Base-by-base conservation (phyloP, 139 green algal species). In the Volvox reticuliferus region DNA sequence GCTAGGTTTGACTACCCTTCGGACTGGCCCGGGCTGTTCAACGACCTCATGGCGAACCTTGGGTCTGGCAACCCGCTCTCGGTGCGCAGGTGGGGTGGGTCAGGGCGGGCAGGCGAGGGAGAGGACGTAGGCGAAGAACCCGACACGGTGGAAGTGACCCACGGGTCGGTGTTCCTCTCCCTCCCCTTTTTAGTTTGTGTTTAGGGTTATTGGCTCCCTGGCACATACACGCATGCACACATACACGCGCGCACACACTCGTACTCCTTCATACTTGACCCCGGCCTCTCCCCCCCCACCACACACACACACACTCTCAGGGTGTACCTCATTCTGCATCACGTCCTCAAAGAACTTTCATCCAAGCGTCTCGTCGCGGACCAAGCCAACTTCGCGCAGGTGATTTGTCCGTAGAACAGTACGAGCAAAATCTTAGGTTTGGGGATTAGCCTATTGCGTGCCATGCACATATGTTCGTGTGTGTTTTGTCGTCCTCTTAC, bases 271-370 rank as follows among this genome's bases (percentile, higher is more conserved):
- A 73, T 16, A 16, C 65, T 28, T 12, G 17, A 17, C 62, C 62
- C n/a, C n/a, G n/a, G 44, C 44, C 44, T 55, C 44, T 73, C 65
- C 65, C 65, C 24, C 12, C 65, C 65, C 24, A 73, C 12, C 24
- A 24, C 71, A 9, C 20, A 26, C 28, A 30, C 24, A 28, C 32
- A 5, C 30, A 65, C 22, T 3, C 28, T 5, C 85, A 89, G 85
- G 69, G 93, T 95, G 26, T 98, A 98, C 89, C 94, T 99, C 13
- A 94, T 97, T 28, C 93, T 99, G 65, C 98, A 99, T 88, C 97
- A 99, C 89, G 93, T 99, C 18, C 93, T 99, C n/a, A 99, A 99
- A 93, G 98, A 99, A 94, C 95, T 99, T 32, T 94, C 96, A 36
- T 97, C 95, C 82, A 99, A 99, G 94, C 95, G 98, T 22, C 94